Percentiles rank a stretch among this genome's conserved stretches.
phyloP scores from a whole-genome alignment of 1,284 basidiomycete species.

The Rhodotorula sp. region DNA sequence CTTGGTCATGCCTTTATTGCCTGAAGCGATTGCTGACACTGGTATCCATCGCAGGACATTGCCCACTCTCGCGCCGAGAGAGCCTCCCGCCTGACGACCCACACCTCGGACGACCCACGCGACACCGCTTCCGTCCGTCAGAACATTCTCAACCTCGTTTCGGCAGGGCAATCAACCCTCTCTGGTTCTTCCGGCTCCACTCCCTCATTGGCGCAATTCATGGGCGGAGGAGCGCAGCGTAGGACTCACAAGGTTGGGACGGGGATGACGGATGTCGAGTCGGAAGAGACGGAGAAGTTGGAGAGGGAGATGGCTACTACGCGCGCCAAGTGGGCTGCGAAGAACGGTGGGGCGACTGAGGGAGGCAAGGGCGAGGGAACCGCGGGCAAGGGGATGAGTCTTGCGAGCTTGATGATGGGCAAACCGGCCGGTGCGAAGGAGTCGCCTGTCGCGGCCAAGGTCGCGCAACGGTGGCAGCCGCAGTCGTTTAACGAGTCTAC shows the following conservation, averaged over 20 bases:
- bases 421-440: neutral
- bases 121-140: slow-evolving; percentile 30
- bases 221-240: slow-evolving; percentile 28
- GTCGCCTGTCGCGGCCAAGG: neutral
- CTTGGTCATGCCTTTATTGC: too few relatives aligned
- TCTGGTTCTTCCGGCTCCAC: neutral
- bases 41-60: slow-evolving; percentile 1
- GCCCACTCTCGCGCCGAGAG: slow-evolving; percentile 12
- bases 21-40: too few relatives aligned
- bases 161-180: neutral
- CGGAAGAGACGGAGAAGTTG: slow-evolving; percentile 30
- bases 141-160: slow-evolving; percentile 33
- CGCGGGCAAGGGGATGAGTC: slow-evolving; percentile 11
- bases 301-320: slow-evolving; percentile 34
- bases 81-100: slow-evolving; percentile 7
- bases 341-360: neutral
- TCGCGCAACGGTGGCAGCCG: slow-evolving; percentile 7
- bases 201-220: slow-evolving; percentile 34
- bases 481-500: neutral
- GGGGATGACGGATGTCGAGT: slow-evolving; percentile 30
- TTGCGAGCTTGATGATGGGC: slow-evolving; percentile 16
- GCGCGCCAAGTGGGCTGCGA: slow-evolving; percentile 26
- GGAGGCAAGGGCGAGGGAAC: neutral
- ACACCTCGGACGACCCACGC: slow-evolving; percentile 14
- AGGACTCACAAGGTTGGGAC: slow-evolving; percentile 24